These are phyloP conservation scores for Singerocomus rubriflavus DNA, from an alignment of 1,284 basidiomycete species.

Conservation along the genomic window DNA sequence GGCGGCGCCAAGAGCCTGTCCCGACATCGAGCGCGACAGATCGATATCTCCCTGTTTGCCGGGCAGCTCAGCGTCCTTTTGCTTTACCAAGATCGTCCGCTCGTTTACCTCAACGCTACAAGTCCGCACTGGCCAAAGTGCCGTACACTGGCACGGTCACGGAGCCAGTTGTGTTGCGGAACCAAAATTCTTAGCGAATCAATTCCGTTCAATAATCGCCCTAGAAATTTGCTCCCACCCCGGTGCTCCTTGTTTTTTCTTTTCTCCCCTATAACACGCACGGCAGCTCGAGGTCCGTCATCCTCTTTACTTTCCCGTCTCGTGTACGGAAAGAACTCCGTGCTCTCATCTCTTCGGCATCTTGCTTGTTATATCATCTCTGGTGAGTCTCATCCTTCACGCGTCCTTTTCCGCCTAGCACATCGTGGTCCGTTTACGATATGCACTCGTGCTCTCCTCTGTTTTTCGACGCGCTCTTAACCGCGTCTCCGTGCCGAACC, in stretches of 20 bases:
- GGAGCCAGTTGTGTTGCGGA: conserved; percentile 36
- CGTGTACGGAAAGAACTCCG: conserved; percentile 16
- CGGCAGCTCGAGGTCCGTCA: conserved; percentile 14
- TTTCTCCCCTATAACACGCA: conserved; percentile 17
- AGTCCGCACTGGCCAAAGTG: conserved; percentile 26
- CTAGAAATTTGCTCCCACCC: conserved; percentile 34
- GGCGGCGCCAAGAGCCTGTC: conserved; percentile 33
- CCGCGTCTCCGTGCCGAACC: conserved; percentile 32
- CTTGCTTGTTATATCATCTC: conserved; percentile 35
- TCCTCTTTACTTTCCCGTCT: conserved; percentile 16
- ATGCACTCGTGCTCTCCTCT: conserved; percentile 15
- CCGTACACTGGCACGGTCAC: conserved; percentile 26
- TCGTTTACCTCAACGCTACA: conserved; percentile 27
- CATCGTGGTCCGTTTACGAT: conserved; percentile 35
- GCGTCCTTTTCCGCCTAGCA: conserved; percentile 38
- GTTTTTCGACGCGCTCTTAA: conserved; percentile 28
- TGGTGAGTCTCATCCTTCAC: conserved; percentile 33
- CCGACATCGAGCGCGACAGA: conserved; percentile 25
- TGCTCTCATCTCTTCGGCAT: conserved; percentile 15
- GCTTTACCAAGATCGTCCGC: conserved; percentile 25
- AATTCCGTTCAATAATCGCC: conserved; percentile 36
- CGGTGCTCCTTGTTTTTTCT: conserved; percentile 23
- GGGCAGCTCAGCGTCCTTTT: conserved; percentile 8
- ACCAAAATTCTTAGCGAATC: conserved; percentile 37
- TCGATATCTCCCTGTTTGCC: conserved; percentile 10